Conservation (phyloP, 345 rosid genomes). For the Draba incana region DNA sequence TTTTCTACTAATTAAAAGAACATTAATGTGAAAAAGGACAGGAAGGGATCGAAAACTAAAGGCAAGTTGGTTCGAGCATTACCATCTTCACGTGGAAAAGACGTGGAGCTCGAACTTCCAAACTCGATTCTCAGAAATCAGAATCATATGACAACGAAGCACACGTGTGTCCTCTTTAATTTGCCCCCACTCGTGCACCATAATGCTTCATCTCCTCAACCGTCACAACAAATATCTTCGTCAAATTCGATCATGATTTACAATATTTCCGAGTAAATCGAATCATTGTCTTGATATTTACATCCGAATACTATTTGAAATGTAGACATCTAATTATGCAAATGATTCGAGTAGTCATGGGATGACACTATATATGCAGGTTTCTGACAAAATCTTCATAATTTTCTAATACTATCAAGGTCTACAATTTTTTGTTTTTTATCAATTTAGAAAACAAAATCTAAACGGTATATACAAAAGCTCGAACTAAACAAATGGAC, state of each 20-base stretch:
- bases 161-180: constrained; percentile 55
- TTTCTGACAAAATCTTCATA: no score
- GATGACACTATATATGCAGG: no score
- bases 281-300: not conserved
- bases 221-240: constrained; percentile 9
- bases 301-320: no score
- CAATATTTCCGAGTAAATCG: not conserved
- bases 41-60: constrained; percentile 27
- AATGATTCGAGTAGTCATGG: no score
- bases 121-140: constrained; percentile 9
- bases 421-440: no score
- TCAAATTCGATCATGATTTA: not conserved
- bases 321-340: no score
- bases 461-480: no score
- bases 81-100: constrained; percentile 53
- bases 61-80: constrained; percentile 34
- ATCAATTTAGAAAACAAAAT: no score
- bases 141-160: constrained; percentile 49
- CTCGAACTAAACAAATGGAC: no score
- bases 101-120: constrained; percentile 54
- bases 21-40: constrained; percentile 35
- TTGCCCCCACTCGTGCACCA: constrained; percentile 40
- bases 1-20: not conserved
- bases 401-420: no score
- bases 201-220: constrained; percentile 42